phyloP scores from a whole-genome alignment of 2,329 filamentous ascomycete species.

The Aurifilum marmelostoma region DNA sequence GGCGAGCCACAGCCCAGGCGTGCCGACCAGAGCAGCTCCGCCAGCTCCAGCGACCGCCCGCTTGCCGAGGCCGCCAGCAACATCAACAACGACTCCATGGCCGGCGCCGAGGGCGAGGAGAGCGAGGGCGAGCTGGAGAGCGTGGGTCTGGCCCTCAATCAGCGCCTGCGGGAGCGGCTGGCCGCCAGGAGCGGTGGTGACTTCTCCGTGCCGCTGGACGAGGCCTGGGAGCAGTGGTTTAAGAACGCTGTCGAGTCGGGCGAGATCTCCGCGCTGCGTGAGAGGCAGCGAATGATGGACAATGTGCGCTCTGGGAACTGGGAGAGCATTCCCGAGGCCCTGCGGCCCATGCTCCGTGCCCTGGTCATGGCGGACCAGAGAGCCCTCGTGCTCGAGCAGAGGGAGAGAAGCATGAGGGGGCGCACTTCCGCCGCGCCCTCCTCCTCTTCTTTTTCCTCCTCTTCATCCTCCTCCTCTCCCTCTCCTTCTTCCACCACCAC shows the following conservation, averaged over 20 bases:
- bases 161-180: constrained; percentile 66
- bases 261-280: constrained; percentile 44
- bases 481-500: constrained; percentile 16
- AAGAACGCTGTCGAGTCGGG: constrained; percentile 71
- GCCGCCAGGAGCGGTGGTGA: constrained; percentile 66
- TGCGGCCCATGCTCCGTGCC: constrained; percentile 56
- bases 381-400: constrained; percentile 35
- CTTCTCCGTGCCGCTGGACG: constrained; percentile 62
- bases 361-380: constrained; percentile 46
- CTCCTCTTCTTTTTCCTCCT: constrained; percentile 2
- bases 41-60: constrained; percentile 16
- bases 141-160: constrained; percentile 65
- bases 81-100: constrained; percentile 10
- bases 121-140: constrained; percentile 60
- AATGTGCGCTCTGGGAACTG: constrained; percentile 61
- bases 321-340: constrained; percentile 59
- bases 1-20: constrained; percentile 18
- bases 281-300: constrained; percentile 51
- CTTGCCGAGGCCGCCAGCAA: neutral
- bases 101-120: constrained; percentile 43
- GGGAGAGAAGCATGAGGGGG: constrained; percentile 29
- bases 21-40: constrained; percentile 3
- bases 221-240: constrained; percentile 76
- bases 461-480: too few relatives aligned
- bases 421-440: constrained; percentile 22